Evolutionary conservation across 306 rosid genomes (phyloP).

Genomic region (Canavalia ensiformis): DNA sequence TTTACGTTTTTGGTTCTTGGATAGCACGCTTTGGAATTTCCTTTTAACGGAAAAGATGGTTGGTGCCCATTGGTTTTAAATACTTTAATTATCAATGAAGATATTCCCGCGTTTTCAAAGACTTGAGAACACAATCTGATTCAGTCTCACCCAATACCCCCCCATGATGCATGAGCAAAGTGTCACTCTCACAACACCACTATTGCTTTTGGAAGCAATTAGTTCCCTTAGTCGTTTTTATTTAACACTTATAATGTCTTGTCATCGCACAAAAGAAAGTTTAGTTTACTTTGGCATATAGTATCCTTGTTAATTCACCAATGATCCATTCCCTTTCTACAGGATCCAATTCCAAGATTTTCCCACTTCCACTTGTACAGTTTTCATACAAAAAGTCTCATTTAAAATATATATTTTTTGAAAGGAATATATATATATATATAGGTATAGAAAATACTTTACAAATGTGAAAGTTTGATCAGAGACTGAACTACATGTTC

Average conservation of each 20-base stretch:
- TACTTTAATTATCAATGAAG: constrained; percentile 13
- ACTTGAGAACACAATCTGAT: not conserved
- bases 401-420: not conserved
- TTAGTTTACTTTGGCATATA: not conserved
- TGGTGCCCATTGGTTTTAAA: not conserved
- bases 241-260: not conserved
- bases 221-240: not conserved
- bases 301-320: not conserved
- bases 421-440: too few species aligned
- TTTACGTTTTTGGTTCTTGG: too few species aligned
- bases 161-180: constrained; percentile 11
- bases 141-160: not conserved
- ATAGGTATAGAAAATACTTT: too few species aligned
- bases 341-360: not conserved
- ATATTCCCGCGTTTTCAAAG: constrained; percentile 21
- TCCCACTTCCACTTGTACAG: not conserved
- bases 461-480: not conserved
- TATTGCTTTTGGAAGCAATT: not conserved
- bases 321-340: not conserved
- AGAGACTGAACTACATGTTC: not conserved
- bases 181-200: not conserved
- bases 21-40: not conserved
- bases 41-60: not conserved
- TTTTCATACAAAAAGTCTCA: not conserved
- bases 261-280: not conserved